Conservation (phyloP, 2,329 filamentous ascomycete genomes). For the Xylariaceae sp. region DNA sequence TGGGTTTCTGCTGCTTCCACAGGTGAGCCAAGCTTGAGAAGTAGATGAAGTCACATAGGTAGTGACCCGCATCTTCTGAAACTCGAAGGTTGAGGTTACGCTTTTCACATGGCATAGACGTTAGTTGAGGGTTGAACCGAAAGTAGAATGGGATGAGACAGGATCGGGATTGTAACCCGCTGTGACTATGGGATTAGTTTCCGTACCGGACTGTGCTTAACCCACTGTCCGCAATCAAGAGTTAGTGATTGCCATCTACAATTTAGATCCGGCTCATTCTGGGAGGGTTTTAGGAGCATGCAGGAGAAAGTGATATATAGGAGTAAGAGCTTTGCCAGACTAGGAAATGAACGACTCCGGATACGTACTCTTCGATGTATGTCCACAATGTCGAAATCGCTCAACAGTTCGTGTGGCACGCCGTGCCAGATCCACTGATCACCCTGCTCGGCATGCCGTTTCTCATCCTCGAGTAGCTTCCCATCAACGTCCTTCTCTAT, state of each 20-base stretch:
- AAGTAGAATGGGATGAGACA: neutral
- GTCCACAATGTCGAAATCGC: constrained; percentile 63
- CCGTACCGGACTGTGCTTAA: constrained; percentile 55
- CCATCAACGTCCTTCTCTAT: constrained; percentile 72
- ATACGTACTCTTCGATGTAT: constrained; percentile 57
- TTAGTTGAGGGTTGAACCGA: constrained; percentile 18
- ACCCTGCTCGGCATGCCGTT: constrained; percentile 45
- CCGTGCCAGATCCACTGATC: constrained; percentile 60
- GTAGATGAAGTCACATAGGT: constrained; percentile 81
- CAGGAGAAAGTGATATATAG: too few relatives aligned
- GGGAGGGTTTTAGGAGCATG: too few relatives aligned
- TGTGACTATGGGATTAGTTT: neutral
- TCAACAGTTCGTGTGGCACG: constrained; percentile 60
- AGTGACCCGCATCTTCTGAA: constrained; percentile 73
- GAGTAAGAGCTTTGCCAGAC: too few relatives aligned
- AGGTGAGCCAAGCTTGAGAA: constrained; percentile 70
- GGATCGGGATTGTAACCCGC: neutral
- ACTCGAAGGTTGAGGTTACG: constrained; percentile 56
- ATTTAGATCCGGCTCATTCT: too few relatives aligned
- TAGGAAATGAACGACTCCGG: too few relatives aligned
- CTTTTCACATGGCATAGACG: neutral
- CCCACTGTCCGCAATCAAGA: too few relatives aligned
- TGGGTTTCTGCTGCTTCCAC: constrained; percentile 51
- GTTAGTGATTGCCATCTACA: too few relatives aligned
- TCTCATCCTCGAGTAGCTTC: constrained; percentile 58